Conservation (phyloP, 257 asterid species). For the Fraxinus excelsior region DNA sequence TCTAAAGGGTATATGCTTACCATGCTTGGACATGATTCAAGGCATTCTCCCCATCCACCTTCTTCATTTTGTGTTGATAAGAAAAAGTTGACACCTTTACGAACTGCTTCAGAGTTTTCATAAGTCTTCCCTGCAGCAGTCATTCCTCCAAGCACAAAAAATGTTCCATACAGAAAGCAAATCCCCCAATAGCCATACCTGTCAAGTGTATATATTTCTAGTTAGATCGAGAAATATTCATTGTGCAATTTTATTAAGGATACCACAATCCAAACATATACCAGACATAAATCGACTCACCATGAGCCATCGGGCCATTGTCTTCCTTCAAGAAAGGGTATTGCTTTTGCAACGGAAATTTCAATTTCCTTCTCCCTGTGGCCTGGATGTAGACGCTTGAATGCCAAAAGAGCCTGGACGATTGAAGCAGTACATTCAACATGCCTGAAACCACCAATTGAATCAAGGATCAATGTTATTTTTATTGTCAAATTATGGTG, state of each 20-base stretch:
- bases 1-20: constrained; percentile 26
- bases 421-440: constrained; percentile 59
- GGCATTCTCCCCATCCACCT: constrained; percentile 93
- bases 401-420: constrained; percentile 50
- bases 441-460: constrained; percentile 44
- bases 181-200: constrained; percentile 90
- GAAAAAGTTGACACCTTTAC: constrained; percentile 58
- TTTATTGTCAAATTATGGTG: background rate
- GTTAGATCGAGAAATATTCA: background rate
- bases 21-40: constrained; percentile 80
- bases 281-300: constrained; percentile 25
- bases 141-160: constrained; percentile 55
- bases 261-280: background rate
- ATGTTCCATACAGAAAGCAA: constrained; percentile 75
- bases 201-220: background rate
- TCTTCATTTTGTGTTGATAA: constrained; percentile 66
- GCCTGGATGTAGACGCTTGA: constrained; percentile 64
- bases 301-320: constrained; percentile 81
- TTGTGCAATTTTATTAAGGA: background rate
- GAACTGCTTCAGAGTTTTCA: constrained; percentile 48
- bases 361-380: constrained; percentile 74
- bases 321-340: constrained; percentile 51
- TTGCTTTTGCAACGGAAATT: constrained; percentile 42
- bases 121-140: constrained; percentile 58
- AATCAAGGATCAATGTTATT: background rate